Evolutionary conservation across 257 asterid species (phyloP).

Genomic region (Schizonepeta tenuifolia): DNA sequence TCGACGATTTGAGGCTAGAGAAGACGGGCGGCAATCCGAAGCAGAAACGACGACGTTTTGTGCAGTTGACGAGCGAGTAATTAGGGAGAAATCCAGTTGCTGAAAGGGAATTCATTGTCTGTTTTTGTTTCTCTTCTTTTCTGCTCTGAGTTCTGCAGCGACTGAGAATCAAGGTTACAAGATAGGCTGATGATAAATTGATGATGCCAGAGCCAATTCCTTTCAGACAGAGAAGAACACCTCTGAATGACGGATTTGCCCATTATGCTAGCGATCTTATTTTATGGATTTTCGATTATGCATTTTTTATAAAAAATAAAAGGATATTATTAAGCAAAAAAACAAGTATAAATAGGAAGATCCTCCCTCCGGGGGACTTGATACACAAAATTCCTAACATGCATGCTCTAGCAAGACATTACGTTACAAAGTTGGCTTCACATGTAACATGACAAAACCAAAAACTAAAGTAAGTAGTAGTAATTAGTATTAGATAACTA

Average conservation of each 20-base stretch:
- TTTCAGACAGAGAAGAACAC: not conserved
- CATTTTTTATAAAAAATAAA: too few species aligned
- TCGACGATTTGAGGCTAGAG: conserved; percentile 68
- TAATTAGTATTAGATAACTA: too few species aligned
- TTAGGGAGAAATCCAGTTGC: conserved; percentile 48
- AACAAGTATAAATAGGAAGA: too few species aligned
- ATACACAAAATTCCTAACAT: too few species aligned
- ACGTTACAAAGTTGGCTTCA: too few species aligned
- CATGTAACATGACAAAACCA: too few species aligned
- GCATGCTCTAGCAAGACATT: too few species aligned
- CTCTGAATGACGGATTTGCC: conserved; percentile 34
- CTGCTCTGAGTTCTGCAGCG: conserved; percentile 19
- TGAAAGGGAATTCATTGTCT: conserved; percentile 49
- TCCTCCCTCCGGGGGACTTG: too few species aligned
- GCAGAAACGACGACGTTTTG: conserved; percentile 48
- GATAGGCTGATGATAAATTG: conserved; percentile 37
- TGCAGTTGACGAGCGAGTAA: conserved; percentile 28
- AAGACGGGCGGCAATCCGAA: conserved; percentile 37
- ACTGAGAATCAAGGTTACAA: not conserved
- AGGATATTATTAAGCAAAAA: too few species aligned
- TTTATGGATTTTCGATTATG: too few species aligned
- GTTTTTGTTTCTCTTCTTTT: not conserved
- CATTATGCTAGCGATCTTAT: not conserved
- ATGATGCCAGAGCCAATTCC: conserved; percentile 33
- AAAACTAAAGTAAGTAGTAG: too few species aligned